These are phyloP conservation scores for Penicillium alfredii DNA, from an alignment of 495 filamentous ascomycete genomes.

Conservation along the genomic window DNA sequence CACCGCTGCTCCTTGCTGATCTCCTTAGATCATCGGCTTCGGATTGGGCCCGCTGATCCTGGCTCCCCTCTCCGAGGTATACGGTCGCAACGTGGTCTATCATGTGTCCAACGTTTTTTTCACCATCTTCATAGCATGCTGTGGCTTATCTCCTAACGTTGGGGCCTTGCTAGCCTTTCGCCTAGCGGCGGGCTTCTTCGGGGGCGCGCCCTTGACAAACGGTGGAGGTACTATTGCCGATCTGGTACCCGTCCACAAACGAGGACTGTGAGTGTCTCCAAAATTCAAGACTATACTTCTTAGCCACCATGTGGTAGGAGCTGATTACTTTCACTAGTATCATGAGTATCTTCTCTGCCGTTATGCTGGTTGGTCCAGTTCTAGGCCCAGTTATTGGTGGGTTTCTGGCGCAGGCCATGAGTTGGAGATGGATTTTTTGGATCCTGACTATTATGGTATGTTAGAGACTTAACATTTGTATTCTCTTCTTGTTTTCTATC, in stretches of 20 bases:
- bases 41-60: slow-evolving; percentile 23
- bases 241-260: slow-evolving; percentile 43
- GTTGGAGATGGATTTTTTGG: too few species aligned
- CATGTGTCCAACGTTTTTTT: slow-evolving; percentile 32
- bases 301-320: too few species aligned
- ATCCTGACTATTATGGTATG: too few species aligned
- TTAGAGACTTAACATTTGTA: too few species aligned
- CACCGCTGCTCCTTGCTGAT: too few species aligned
- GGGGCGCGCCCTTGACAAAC: slow-evolving; percentile 29
- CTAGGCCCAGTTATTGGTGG: slow-evolving; percentile 43
- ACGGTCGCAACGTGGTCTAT: slow-evolving; percentile 29
- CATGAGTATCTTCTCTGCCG: slow-evolving; percentile 17
- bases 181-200: slow-evolving; percentile 52
- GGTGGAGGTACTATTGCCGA: slow-evolving; percentile 48
- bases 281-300: too few species aligned
- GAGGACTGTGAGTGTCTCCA: slow-evolving; percentile 45
- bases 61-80: slow-evolving; percentile 32
- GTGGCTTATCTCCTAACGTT: slow-evolving; percentile 53
- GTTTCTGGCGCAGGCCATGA: too few species aligned
- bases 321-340: background rate
- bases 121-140: slow-evolving; percentile 53
- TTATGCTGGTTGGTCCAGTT: slow-evolving; percentile 40
- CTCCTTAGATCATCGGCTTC: slow-evolving; percentile 35
- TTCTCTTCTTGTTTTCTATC: too few species aligned
- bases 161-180: slow-evolving; percentile 52